Conservation (phyloP, 148 eudicot species). For the Chenopodium formosanum region DNA sequence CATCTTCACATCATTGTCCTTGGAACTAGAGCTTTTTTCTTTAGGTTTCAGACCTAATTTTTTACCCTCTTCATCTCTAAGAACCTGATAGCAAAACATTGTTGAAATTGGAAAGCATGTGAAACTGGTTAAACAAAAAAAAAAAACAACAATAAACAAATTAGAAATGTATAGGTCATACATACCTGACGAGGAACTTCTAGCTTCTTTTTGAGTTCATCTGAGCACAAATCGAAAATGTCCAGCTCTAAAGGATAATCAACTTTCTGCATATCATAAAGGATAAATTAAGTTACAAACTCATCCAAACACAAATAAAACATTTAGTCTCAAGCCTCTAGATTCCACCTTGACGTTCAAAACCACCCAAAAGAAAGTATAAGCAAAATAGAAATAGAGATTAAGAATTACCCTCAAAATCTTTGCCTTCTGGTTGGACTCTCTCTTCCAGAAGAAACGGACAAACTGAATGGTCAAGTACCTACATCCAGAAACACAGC, state of each 20-base stretch:
- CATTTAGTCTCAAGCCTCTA: not conserved
- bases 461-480: slow-evolving; percentile 95
- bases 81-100: slow-evolving; percentile 35
- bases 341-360: not conserved
- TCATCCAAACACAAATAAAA: not conserved
- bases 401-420: slow-evolving; percentile 74
- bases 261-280: slow-evolving; percentile 67
- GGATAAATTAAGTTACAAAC: not conserved
- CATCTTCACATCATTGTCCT: slow-evolving; percentile 77
- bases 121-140: not conserved
- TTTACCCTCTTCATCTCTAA: slow-evolving; percentile 93
- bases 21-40: slow-evolving; percentile 58
- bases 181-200: slow-evolving; percentile 86
- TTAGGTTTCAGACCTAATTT: slow-evolving; percentile 69
- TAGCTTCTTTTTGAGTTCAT: slow-evolving; percentile 75
- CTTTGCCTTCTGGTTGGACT: slow-evolving; percentile 97
- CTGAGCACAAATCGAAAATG: slow-evolving; percentile 87
- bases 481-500: slow-evolving; percentile 35
- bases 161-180: not conserved
- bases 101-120: not conserved
- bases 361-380: not conserved
- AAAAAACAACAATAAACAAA: not conserved
- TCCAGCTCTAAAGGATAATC: slow-evolving; percentile 94
- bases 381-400: not conserved
- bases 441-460: slow-evolving; percentile 98